A percentile compares a stretch with the other conserved stretches of the same genome.
phyloP scores from a whole-genome alignment of 2,329 filamentous ascomycete genomes.

The Penicillium sp. region DNA sequence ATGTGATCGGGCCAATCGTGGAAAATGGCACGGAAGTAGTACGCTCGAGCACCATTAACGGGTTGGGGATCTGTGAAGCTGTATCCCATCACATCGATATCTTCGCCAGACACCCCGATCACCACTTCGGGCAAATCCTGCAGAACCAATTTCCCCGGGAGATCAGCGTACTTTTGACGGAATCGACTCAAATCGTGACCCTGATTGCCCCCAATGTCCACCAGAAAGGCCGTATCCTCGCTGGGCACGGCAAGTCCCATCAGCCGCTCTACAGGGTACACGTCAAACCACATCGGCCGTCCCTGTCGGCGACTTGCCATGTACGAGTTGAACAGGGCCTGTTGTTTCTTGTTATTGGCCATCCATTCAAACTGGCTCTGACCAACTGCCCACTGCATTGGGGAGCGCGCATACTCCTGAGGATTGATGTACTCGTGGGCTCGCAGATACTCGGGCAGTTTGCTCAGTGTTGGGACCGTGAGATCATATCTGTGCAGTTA shows the following conservation, averaged over 20 bases:
- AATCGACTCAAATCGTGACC: conserved; percentile 38
- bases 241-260: conserved; percentile 21
- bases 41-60: conserved; percentile 31
- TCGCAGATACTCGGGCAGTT: conserved; percentile 31
- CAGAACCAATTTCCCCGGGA: conserved; percentile 36
- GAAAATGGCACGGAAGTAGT: conserved; percentile 38
- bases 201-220: conserved; percentile 43
- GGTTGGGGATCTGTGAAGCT: conserved; percentile 34
- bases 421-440: conserved; percentile 26
- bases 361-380: conserved; percentile 36
- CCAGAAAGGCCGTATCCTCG: conserved; percentile 33
- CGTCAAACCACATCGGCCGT: conserved; percentile 29
- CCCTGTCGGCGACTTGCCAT: conserved; percentile 33
- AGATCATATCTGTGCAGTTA: conserved; percentile 20
- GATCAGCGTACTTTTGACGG: conserved; percentile 28
- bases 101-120: conserved; percentile 6
- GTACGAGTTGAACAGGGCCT: conserved; percentile 32
- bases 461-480: conserved; percentile 30
- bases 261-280: conserved; percentile 28
- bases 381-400: conserved; percentile 33
- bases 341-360: conserved; percentile 23
- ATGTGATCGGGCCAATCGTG: conserved; percentile 38
- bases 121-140: conserved; percentile 39
- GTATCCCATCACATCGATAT: conserved; percentile 32
- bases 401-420: conserved; percentile 26